phyloP scores from a whole-genome alignment of 2,329 filamentous ascomycete species.

The Fusarium longipes region DNA sequence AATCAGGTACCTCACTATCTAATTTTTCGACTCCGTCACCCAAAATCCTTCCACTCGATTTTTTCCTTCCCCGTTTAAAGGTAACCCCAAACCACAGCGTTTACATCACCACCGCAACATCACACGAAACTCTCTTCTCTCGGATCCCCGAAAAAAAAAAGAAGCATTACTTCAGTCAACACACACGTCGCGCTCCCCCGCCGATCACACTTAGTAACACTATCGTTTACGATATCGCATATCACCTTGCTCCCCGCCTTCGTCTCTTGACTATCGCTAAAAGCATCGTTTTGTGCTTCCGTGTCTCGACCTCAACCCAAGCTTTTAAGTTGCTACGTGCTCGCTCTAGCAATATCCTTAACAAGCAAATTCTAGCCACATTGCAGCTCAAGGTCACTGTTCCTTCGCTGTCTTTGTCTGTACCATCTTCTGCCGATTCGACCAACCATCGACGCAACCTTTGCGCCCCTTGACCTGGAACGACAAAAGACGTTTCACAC shows the following conservation, averaged over 20 bases:
- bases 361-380: slow-evolving; percentile 31
- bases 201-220: slow-evolving; percentile 37
- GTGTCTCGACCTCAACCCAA: slow-evolving; percentile 35
- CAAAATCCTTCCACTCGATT: slow-evolving; percentile 48
- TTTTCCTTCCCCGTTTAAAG: slow-evolving; percentile 48
- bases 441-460: slow-evolving; percentile 33
- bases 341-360: slow-evolving; percentile 27
- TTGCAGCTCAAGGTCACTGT: slow-evolving; percentile 28
- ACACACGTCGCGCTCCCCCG: slow-evolving; percentile 34
- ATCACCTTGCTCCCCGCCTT: slow-evolving; percentile 33
- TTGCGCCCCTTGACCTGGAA: slow-evolving; percentile 36
- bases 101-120: slow-evolving; percentile 48
- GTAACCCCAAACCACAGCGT: slow-evolving; percentile 40
- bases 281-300: slow-evolving; percentile 43
- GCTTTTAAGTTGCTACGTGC: slow-evolving; percentile 29
- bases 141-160: slow-evolving; percentile 28
- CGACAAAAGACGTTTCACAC: slow-evolving; percentile 39
- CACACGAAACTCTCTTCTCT: slow-evolving; percentile 41
- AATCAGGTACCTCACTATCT: slow-evolving; percentile 44
- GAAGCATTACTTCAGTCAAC: slow-evolving; percentile 21
- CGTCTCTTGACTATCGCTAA: slow-evolving; percentile 35
- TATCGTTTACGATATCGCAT: slow-evolving; percentile 38
- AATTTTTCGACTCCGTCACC: slow-evolving; percentile 47
- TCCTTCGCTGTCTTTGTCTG: slow-evolving; percentile 22
- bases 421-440: slow-evolving; percentile 22